Conservation (phyloP, 2,329 filamentous ascomycete species). For the Epichloe brachyelytri region DNA sequence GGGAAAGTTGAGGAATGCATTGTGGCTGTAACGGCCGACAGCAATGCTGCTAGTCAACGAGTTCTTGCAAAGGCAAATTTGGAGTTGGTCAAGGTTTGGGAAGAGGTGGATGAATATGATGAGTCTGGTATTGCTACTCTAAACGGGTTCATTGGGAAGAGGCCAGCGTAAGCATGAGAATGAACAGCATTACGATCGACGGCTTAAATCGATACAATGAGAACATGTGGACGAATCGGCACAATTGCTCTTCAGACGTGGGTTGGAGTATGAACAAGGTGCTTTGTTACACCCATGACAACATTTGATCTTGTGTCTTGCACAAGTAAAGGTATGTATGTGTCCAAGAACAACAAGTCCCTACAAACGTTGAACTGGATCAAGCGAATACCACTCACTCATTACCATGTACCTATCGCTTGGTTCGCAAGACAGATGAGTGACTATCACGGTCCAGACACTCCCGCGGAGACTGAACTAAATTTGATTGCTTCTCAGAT, state of each 20-base stretch:
- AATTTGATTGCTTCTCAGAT: no score
- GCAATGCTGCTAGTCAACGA: constrained; percentile 39
- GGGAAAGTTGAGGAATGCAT: constrained; percentile 23
- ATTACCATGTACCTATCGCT: no score
- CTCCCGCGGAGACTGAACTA: no score
- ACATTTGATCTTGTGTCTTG: no score
- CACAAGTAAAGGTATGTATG: no score
- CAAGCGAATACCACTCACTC: no score
- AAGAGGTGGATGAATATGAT: constrained; percentile 14
- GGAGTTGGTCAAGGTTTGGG: constrained; percentile 28
- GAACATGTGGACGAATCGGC: neutral
- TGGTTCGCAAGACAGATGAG: no score
- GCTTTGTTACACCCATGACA: no score
- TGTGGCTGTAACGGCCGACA: constrained; percentile 32
- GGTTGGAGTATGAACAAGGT: neutral
- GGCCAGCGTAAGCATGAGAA: neutral
- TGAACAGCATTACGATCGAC: neutral
- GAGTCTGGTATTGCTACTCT: constrained; percentile 9
- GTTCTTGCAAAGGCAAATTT: constrained; percentile 40
- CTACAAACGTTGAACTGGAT: no score
- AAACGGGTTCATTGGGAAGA: constrained; percentile 11
- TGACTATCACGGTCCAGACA: no score
- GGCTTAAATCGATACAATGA: neutral
- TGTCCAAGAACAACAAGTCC: no score
- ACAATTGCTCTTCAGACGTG: neutral